Evolutionary conservation across 2,329 filamentous ascomycete species (phyloP).

Genomic region (Hypomyces perniciosus): DNA sequence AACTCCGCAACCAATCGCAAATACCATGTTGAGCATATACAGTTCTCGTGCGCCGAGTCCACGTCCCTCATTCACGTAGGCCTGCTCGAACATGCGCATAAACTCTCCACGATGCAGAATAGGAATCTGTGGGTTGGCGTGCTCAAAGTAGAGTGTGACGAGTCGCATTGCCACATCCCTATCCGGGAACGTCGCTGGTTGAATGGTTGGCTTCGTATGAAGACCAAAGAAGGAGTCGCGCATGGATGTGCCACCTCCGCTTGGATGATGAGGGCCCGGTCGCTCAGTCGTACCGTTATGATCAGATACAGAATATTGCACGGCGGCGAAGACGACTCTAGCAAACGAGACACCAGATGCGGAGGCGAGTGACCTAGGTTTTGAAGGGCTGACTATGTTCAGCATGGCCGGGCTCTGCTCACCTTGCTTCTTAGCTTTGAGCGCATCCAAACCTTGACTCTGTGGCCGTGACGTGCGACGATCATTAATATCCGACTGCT

Average conservation of each 20-base stretch:
- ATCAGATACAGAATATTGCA: constrained; percentile 64
- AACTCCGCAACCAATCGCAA: constrained; percentile 90
- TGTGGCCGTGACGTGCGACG: constrained; percentile 21
- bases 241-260: constrained; percentile 65
- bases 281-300: constrained; percentile 43
- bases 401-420: constrained; percentile 48
- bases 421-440: constrained; percentile 29
- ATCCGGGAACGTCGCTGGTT: constrained; percentile 77
- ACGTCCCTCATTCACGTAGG: constrained; percentile 64
- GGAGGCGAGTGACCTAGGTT: constrained; percentile 75
- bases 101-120: constrained; percentile 87
- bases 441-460: constrained; percentile 26
- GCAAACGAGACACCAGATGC: constrained; percentile 92
- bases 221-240: constrained; percentile 96
- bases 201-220: constrained; percentile 82
- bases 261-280: constrained; percentile 17
- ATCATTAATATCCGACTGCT: constrained; percentile 27
- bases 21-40: constrained; percentile 96
- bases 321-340: constrained; percentile 86
- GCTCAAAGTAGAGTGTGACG: constrained; percentile 84
- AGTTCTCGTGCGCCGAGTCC: constrained; percentile 70
- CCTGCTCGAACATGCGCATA: constrained; percentile 77
- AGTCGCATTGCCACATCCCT: constrained; percentile 66
- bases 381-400: constrained; percentile 70
- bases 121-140: constrained; percentile 93